Evolutionary conservation across 106 monocot species (phyloP).

Genomic region (Apostasia shenzhenica): DNA sequence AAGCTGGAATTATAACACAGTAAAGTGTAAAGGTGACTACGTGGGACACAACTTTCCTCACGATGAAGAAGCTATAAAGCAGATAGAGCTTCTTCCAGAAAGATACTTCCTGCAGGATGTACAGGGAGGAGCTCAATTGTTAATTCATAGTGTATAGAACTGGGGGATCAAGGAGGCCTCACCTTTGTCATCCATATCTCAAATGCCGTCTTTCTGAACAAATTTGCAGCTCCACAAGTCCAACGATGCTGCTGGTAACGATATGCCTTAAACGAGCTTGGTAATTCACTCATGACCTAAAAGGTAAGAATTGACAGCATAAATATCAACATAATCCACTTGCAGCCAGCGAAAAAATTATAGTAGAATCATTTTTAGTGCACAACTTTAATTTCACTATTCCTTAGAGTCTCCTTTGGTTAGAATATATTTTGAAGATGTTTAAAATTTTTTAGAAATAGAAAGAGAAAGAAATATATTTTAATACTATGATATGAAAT

Average conservation of each 20-base stretch:
- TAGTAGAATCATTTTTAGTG: no score
- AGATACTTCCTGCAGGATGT: constrained; percentile 54
- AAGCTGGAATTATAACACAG: constrained; percentile 55
- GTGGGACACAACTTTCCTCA: constrained; percentile 68
- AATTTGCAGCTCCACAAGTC: constrained; percentile 84
- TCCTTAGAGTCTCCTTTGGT: no score
- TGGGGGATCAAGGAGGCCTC: background rate
- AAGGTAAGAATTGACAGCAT: background rate
- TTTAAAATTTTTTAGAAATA: no score
- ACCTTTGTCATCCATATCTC: constrained; percentile 64
- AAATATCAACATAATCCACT: background rate
- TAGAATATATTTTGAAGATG: no score
- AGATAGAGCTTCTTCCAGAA: constrained; percentile 70
- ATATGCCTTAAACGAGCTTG: constrained; percentile 73
- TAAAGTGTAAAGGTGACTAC: constrained; percentile 73
- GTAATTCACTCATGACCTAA: constrained; percentile 83
- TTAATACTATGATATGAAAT: no score
- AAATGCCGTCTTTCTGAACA: constrained; percentile 67
- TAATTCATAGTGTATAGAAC: background rate
- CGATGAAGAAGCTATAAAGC: constrained; percentile 80
- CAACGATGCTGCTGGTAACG: constrained; percentile 84
- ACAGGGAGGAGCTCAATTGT: background rate
- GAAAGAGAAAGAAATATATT: no score
- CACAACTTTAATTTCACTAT: no score
- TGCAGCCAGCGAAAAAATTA: no score